Evolutionary conservation across 768 basidiomycete genomes (phyloP).

Genomic region (Russula virescens): DNA sequence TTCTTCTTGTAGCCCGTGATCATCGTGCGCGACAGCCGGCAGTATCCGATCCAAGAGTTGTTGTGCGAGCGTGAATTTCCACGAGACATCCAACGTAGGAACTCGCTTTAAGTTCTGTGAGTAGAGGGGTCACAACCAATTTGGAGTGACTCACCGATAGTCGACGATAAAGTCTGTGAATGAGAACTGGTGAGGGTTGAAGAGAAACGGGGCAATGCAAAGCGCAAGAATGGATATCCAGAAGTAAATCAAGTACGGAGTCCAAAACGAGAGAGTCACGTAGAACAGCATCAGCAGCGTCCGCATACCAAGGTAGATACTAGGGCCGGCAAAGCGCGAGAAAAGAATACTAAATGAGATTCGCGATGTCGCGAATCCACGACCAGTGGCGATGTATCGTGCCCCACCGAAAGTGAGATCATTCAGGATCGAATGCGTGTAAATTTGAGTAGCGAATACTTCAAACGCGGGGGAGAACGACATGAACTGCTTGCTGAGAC

Average conservation of each 20-base stretch:
- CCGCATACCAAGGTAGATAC: constrained; percentile 95
- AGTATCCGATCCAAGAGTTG: constrained; percentile 99
- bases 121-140: not conserved
- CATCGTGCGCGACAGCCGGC: constrained; percentile 94
- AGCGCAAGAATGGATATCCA: constrained; percentile 93
- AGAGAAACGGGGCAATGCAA: constrained; percentile 93
- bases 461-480: constrained; percentile 96
- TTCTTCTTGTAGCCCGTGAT: constrained; percentile 99
- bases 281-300: constrained; percentile 90
- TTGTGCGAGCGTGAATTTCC: constrained; percentile 96
- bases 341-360: constrained; percentile 94
- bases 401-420: constrained; percentile 98
- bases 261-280: constrained; percentile 88
- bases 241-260: constrained; percentile 92
- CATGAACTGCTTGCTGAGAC: constrained; percentile 88
- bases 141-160: constrained; percentile 54
- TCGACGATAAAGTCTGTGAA: constrained; percentile 97
- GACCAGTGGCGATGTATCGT: constrained; percentile 96
- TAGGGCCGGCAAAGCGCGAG: constrained; percentile 97
- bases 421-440: constrained; percentile 94
- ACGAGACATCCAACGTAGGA: constrained; percentile 97
- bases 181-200: constrained; percentile 99
- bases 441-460: constrained; percentile 97
- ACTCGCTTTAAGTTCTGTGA: constrained; percentile 54
- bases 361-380: constrained; percentile 95